phyloP scores from a whole-genome alignment of 371 early-diverging fungal species.

The Actinomortierella ambigua region DNA sequence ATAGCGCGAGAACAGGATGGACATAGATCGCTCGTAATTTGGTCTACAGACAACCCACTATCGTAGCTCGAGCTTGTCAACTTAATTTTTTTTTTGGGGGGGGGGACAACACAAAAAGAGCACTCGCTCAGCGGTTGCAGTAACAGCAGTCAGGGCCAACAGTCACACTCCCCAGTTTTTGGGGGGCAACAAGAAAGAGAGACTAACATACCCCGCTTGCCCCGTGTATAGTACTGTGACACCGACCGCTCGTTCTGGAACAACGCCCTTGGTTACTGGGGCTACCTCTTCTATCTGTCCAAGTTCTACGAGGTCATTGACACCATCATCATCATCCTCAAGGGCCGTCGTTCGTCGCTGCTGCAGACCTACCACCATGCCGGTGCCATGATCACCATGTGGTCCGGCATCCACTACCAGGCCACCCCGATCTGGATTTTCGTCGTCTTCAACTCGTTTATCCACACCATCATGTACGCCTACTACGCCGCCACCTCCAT shows the following conservation, averaged over 20 bases:
- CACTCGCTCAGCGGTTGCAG: background rate
- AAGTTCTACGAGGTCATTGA: constrained; percentile 91
- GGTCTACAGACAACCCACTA: too few species aligned
- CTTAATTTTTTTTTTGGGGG: constrained; percentile 3
- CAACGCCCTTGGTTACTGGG: constrained; percentile 73
- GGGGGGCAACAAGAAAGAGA: too few species aligned
- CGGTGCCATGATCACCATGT: constrained; percentile 84
- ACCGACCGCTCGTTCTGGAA: constrained; percentile 70
- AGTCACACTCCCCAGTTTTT: too few species aligned
- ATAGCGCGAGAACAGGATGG: too few species aligned
- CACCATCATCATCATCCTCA: constrained; percentile 83
- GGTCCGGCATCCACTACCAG: constrained; percentile 73
- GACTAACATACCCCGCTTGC: background rate
- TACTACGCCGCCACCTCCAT: constrained; percentile 84
- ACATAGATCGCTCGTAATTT: too few species aligned
- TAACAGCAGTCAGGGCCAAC: background rate
- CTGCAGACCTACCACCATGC: constrained; percentile 91
- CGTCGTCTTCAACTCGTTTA: constrained; percentile 87
- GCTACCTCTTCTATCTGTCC: constrained; percentile 84
- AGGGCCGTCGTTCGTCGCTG: constrained; percentile 79
- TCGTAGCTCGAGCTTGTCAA: too few species aligned
- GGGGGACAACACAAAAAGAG: background rate
- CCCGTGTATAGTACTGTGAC: constrained; percentile 67
- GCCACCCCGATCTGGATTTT: constrained; percentile 87
- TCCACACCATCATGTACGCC: constrained; percentile 91